Evolutionary conservation across 106 monocot species (phyloP).

Genomic region (Acorus gramineus): DNA sequence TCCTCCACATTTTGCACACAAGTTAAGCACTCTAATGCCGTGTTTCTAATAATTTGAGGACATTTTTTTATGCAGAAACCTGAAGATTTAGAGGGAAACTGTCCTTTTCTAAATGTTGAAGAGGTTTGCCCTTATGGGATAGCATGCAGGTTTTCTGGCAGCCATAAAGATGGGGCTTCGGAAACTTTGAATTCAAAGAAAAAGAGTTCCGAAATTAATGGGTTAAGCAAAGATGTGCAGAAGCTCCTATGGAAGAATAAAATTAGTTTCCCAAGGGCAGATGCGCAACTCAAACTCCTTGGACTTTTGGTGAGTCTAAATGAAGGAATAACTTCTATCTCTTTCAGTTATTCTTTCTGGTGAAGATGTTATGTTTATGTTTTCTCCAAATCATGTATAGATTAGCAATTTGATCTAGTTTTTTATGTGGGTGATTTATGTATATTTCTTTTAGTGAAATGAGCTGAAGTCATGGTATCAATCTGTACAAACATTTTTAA

Average conservation of each 20-base stretch:
- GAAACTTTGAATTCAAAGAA: slow-evolving; percentile 16
- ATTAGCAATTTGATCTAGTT: too few relatives aligned
- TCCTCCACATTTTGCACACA: too few relatives aligned
- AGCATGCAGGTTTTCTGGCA: slow-evolving; percentile 57
- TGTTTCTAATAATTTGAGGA: too few relatives aligned
- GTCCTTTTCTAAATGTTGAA: slow-evolving; percentile 46
- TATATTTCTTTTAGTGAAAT: too few relatives aligned
- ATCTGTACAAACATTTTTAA: too few relatives aligned
- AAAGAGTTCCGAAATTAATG: slow-evolving; percentile 45
- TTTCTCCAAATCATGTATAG: too few relatives aligned
- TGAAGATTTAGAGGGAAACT: slow-evolving; percentile 65
- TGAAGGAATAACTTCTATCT: not conserved
- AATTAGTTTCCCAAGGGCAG: slow-evolving; percentile 63
- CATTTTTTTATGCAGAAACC: slow-evolving; percentile 58
- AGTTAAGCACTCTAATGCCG: too few relatives aligned
- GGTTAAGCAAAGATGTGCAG: slow-evolving; percentile 71
- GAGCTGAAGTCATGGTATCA: too few relatives aligned
- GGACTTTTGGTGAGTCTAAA: slow-evolving; percentile 51
- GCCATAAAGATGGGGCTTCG: slow-evolving; percentile 26
- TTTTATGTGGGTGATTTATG: too few relatives aligned
- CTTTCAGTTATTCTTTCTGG: too few relatives aligned
- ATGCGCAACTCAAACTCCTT: slow-evolving; percentile 74
- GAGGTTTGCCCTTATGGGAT: slow-evolving; percentile 76
- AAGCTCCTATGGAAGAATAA: slow-evolving; percentile 92
- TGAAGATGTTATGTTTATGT: too few relatives aligned